Evolutionary conservation across 2,329 filamentous ascomycete genomes (phyloP), one percentile per base, ranked within the genome.

Genomic region (Pseudocercospora fijiensis): DNA sequence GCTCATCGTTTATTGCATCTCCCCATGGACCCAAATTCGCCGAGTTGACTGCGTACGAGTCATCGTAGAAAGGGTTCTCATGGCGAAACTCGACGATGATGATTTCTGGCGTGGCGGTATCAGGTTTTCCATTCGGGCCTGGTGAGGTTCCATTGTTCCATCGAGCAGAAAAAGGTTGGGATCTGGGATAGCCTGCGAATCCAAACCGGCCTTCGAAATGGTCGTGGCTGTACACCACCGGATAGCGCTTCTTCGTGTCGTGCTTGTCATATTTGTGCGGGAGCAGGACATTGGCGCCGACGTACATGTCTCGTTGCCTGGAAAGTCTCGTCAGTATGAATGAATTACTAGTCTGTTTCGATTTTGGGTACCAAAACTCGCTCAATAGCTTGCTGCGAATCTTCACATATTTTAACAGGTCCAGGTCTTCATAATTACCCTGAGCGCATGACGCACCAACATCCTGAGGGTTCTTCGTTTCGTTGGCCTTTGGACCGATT

Each of bases 21-120:
- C 76, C 76, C 41, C 74, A 78, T 2, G 76, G 76, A 1, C 76
- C 76, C 6, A 78, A 66, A 52, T 78, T 78, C 1, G 76, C 75
- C 0, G 75, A 76, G 58, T 78, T 78, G 52, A 78, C 76, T 0
- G 74, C 76, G 60, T 78, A 78, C 0, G 76, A 78, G 57, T 78
- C 76, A 60, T 78, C 76, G 64, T 77, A 78, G 59, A 72, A 78
- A 0, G 76, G 73, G 0, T 70, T 65, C 67, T 78, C 76, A 51
- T 78, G 76, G n/a, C 76, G 75, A 65, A 78, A 76, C 0, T 69
- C 72, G 4, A 78, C 72, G 1, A 76, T 52, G 18, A 78, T 77
- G 62, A 78, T 63, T 47, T 76, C 77, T 0, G 76, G 75, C 1
- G 71, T 70, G 13, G 71, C 1, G 6, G 71, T 71, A 45, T 58